A percentile compares a stretch with the other conserved stretches of the same genome.
These are phyloP conservation scores for Corylus heterophylla DNA, from an alignment of 306 rosid species.

Conservation along the genomic window DNA sequence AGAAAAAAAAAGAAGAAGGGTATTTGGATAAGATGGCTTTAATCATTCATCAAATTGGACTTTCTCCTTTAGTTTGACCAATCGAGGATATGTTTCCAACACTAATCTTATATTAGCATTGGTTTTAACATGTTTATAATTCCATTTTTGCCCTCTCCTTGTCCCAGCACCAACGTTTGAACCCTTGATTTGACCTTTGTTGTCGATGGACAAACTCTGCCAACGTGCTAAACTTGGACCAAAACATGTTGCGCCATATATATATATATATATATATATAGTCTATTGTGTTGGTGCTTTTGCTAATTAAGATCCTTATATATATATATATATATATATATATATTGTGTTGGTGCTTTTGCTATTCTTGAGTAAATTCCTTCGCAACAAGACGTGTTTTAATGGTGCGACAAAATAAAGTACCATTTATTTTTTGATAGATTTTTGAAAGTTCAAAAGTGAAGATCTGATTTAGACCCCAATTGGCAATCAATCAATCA, in stretches of 20 bases:
- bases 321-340: neutral
- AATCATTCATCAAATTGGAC: conserved; percentile 55
- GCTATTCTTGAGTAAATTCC: neutral
- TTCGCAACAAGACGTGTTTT: no score
- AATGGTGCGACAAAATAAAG: no score
- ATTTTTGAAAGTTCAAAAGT: no score
- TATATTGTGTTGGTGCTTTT: neutral
- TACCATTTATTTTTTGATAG: no score
- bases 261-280: no score
- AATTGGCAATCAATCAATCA: no score
- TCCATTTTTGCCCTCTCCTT: neutral
- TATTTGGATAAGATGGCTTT: conserved; percentile 43
- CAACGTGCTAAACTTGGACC: no score
- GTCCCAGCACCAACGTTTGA: neutral
- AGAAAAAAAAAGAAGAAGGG: conserved; percentile 24
- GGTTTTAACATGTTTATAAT: neutral
- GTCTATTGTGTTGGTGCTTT: neutral
- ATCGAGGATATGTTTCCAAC: conserved; percentile 14
- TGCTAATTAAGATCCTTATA: neutral
- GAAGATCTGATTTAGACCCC: no score
- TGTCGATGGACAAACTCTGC: neutral
- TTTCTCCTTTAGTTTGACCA: conserved; percentile 35
- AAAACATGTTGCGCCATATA: neutral
- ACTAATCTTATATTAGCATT: conserved; percentile 18
- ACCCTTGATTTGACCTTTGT: neutral